Evolutionary conservation across 371 early-diverging fungal genomes (phyloP).

Genomic region (Dichotomocladium elegans): DNA sequence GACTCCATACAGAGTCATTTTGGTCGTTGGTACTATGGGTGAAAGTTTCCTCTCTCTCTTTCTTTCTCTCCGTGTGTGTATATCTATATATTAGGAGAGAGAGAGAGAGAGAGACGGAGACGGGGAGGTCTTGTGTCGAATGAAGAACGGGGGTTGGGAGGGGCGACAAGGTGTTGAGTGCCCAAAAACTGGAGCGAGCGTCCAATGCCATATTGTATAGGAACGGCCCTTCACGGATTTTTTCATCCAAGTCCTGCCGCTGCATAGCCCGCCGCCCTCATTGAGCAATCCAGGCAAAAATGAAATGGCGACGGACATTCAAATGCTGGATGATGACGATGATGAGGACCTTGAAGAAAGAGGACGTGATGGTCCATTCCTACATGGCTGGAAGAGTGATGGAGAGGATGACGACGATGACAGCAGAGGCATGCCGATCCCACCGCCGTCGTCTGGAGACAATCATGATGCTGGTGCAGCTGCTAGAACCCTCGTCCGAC

Average conservation of each 20-base stretch:
- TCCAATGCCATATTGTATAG: not conserved
- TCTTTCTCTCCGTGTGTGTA: not conserved
- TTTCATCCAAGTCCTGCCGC: constrained; percentile 41
- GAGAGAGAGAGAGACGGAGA: too few species aligned
- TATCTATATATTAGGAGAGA: too few species aligned
- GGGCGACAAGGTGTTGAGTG: too few species aligned
- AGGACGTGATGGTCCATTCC: too few species aligned
- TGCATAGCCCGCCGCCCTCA: constrained; percentile 50
- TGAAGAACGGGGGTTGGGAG: too few species aligned
- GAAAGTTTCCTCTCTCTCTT: too few species aligned
- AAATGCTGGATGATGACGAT: constrained; percentile 9
- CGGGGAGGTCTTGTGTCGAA: too few species aligned
- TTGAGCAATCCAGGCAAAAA: constrained; percentile 31
- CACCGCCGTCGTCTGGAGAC: constrained; percentile 14
- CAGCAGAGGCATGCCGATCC: constrained; percentile 5
- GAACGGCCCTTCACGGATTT: constrained; percentile 33
- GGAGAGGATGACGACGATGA: constrained; percentile 25
- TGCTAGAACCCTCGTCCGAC: constrained; percentile 7
- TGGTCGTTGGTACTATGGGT: not conserved
- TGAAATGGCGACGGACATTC: constrained; percentile 4
- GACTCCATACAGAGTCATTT: not conserved
- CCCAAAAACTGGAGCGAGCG: too few species aligned
- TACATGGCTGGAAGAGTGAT: too few species aligned
- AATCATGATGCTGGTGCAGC: not conserved
- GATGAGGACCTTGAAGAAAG: constrained; percentile 18